Base-by-base conservation (phyloP, 2,329 filamentous ascomycete genomes). In the Cordyceps tenuipes region DNA sequence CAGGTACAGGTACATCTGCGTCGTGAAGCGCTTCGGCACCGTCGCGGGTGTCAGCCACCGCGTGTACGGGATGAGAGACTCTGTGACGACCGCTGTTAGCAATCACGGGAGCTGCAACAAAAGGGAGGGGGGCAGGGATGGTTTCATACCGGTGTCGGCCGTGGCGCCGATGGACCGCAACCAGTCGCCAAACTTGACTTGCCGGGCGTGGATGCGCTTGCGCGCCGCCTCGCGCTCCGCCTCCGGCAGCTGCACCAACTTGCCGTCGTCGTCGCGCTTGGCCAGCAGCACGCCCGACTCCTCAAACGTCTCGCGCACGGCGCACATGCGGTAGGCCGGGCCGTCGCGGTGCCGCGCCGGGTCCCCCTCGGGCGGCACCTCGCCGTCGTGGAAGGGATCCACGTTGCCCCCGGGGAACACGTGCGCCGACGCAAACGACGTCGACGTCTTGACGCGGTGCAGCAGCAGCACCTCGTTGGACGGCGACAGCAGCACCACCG, bases 1-100 rank as follows among this genome's bases (percentile, higher is more conserved):
- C 72, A 95, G 87, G 73, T 96, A 96, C 12, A 97, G 72, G 74
- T 97, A 99, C 93, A 97, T 97, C 70, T 97, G 92, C 0, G 93
- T 97, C 0, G 89, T 90, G 75, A 95, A 99, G 50, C 94, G 83
- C 66, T 87, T 90, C 0, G 85, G 82, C 1, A 87, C 76, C 63
- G 82, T 84, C 0, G 78, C 73, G 0, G 93, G 93, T 2, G 94
- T 97, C 60, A 97, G 81, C 94, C 94, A 97, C 58, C 90, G 84
- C 0, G 92, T 96, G 69, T 96, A 97, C 0, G 92, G 91, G 8
- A 90, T 76, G 3, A 97, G 76, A 43, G 79, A 77, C 1, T 58
- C 61, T 62, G 21, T 15, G 23, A 3, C n/a, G 5, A n/a, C 7
- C 6, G 5, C 12, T 9, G 21, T 57, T 26, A 57, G 54, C 54